A percentile compares a stretch with the other conserved stretches of the same genome.
phyloP scores from a whole-genome alignment of 768 basidiomycete genomes.

The Pulveroboletus sp. region DNA sequence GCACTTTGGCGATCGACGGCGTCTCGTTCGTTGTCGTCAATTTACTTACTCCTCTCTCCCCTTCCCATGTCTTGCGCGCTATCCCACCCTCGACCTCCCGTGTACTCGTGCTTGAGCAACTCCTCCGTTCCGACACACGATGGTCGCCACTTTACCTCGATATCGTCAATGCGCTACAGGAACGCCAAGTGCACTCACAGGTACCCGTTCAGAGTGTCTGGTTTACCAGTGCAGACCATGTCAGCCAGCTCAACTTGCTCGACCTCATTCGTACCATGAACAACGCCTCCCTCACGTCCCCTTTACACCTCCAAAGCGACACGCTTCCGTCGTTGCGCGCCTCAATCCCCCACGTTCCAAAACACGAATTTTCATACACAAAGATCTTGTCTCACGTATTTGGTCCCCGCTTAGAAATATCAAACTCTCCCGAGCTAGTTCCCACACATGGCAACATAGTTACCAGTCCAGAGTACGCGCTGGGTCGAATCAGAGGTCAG shows the following conservation, averaged over 20 bases:
- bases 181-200: constrained; percentile 42
- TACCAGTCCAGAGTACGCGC: constrained; percentile 91
- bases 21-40: constrained; percentile 61
- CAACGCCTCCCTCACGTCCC: constrained; percentile 34
- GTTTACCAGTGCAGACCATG: constrained; percentile 46
- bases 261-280: constrained; percentile 45
- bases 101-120: constrained; percentile 80
- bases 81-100: constrained; percentile 61
- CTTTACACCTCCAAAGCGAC: constrained; percentile 46
- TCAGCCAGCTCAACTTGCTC: constrained; percentile 41
- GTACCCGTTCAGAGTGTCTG: constrained; percentile 59
- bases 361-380: constrained; percentile 88
- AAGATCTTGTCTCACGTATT: constrained; percentile 83
- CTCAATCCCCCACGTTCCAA: constrained; percentile 67
- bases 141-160: constrained; percentile 89
- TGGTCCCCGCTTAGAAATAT: constrained; percentile 69
- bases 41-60: constrained; percentile 64
- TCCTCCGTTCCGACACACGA: constrained; percentile 66
- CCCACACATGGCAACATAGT: constrained; percentile 65
- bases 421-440: constrained; percentile 78
- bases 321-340: constrained; percentile 23
- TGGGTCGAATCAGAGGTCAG: constrained; percentile 85
- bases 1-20: constrained; percentile 46
- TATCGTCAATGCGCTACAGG: constrained; percentile 66
- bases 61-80: constrained; percentile 48